Conservation (phyloP, 2,329 filamentous ascomycete genomes). For the Aspergillus quadricinctus region DNA sequence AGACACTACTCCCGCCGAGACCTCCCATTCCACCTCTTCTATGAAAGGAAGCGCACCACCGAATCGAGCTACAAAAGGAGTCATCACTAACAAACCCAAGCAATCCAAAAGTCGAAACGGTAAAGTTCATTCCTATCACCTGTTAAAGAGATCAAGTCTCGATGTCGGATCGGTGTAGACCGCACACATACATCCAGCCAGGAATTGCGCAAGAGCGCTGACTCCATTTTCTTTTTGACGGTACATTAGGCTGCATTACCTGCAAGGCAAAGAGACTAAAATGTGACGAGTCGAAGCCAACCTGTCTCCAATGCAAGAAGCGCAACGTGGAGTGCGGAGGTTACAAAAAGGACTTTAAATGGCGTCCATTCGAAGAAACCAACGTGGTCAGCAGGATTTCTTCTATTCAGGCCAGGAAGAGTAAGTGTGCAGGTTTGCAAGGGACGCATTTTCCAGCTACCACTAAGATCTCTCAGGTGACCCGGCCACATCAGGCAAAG, state of each 20-base stretch:
- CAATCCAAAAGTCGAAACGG: slow-evolving; percentile 73
- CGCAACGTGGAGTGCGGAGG: slow-evolving; percentile 64
- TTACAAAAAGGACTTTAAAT: slow-evolving; percentile 73
- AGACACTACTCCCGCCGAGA: slow-evolving; percentile 28
- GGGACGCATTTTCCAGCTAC: not conserved
- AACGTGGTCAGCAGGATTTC: slow-evolving; percentile 42
- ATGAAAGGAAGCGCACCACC: slow-evolving; percentile 18
- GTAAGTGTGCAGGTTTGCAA: slow-evolving; percentile 21
- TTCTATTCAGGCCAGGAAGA: slow-evolving; percentile 44
- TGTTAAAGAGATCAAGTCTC: slow-evolving; percentile 1
- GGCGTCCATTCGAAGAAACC: slow-evolving; percentile 65
- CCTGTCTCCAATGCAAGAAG: slow-evolving; percentile 62
- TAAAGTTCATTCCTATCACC: slow-evolving; percentile 38
- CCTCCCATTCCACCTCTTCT: slow-evolving; percentile 25
- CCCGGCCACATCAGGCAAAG: not conserved
- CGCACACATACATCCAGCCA: not conserved
- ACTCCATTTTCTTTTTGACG: slow-evolving; percentile 21
- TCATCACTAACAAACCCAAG: slow-evolving; percentile 54
- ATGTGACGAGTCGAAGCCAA: slow-evolving; percentile 68
- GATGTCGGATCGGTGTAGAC: not conserved
- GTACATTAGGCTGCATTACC: slow-evolving; percentile 60
- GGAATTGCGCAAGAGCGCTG: slow-evolving; percentile 22
- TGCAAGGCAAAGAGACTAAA: slow-evolving; percentile 71
- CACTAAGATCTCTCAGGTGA: not conserved
- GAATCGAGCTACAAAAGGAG: slow-evolving; percentile 4